Conservation (phyloP, 2,329 filamentous ascomycete genomes). For the Claviceps paspali region DNA sequence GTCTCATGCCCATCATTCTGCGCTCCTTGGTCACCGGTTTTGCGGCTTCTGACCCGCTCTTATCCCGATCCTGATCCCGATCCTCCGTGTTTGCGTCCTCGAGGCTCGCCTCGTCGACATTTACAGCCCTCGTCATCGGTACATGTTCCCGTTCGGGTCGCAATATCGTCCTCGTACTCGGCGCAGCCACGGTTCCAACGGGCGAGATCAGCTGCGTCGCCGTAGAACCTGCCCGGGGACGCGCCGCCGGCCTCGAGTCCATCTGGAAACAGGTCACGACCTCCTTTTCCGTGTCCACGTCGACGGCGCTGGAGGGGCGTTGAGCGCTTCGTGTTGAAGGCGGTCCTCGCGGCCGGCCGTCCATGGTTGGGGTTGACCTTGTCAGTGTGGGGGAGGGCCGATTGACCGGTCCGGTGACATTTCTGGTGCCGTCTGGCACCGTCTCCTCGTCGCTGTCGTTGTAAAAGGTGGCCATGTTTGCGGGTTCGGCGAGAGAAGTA, state of each 20-base stretch:
- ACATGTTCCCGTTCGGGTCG: neutral
- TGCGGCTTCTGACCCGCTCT: neutral
- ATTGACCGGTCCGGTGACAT: neutral
- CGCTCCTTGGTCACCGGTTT: neutral
- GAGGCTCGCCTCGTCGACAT: too few relatives aligned
- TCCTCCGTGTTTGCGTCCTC: too few relatives aligned
- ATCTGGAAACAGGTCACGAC: neutral
- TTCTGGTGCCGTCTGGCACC: constrained; percentile 1
- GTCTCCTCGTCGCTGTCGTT: neutral
- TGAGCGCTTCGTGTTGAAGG: neutral
- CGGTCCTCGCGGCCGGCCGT: neutral
- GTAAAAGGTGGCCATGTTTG: neutral
- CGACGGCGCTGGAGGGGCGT: neutral
- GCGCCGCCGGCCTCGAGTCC: neutral
- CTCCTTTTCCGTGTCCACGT: neutral
- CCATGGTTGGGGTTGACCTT: neutral
- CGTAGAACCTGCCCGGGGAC: neutral
- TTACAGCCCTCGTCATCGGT: too few relatives aligned
- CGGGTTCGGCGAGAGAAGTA: too few relatives aligned
- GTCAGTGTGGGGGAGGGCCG: neutral
- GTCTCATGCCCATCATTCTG: constrained; percentile 1
- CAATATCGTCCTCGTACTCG: neutral
- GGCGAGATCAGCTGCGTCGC: neutral
- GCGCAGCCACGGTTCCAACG: neutral
- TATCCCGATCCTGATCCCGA: too few relatives aligned